These are phyloP conservation scores for Penicillium bovifimosum DNA, from an alignment of 495 filamentous ascomycete species.

Conservation along the genomic window DNA sequence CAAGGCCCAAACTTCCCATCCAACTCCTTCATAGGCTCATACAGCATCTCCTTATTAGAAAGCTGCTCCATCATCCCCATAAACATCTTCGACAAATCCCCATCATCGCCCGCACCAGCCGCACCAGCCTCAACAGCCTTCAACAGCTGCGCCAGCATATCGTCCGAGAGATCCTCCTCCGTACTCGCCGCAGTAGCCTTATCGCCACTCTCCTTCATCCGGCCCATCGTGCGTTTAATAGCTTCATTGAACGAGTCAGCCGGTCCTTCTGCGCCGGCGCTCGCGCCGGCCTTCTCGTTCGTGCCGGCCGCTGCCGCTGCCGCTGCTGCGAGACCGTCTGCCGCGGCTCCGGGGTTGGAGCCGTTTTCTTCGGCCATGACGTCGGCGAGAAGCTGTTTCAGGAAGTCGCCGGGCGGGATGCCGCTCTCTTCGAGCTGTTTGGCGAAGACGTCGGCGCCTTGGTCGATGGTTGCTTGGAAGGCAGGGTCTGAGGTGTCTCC, in stretches of 20 bases:
- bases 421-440: slow-evolving; percentile 74
- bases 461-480: slow-evolving; percentile 28
- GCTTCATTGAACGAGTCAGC: slow-evolving; percentile 77
- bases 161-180: slow-evolving; percentile 61
- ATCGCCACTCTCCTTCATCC: slow-evolving; percentile 82
- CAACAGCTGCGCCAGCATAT: slow-evolving; percentile 78
- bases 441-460: slow-evolving; percentile 54
- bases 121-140: slow-evolving; percentile 65
- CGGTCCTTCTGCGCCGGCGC: slow-evolving; percentile 18
- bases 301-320: slow-evolving; percentile 1
- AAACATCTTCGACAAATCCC: slow-evolving; percentile 87
- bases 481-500: slow-evolving; percentile 8
- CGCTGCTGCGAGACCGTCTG: background rate
- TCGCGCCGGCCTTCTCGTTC: slow-evolving; percentile 16
- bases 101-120: slow-evolving; percentile 63
- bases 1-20: slow-evolving; percentile 85
- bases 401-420: slow-evolving; percentile 68
- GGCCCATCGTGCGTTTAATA: slow-evolving; percentile 85
- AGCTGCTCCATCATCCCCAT: slow-evolving; percentile 98
- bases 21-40: slow-evolving; percentile 97
- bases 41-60: slow-evolving; percentile 95
- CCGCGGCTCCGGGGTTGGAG: slow-evolving; percentile 28
- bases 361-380: slow-evolving; percentile 74
- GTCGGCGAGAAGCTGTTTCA: slow-evolving; percentile 72
- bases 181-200: slow-evolving; percentile 66